A percentile compares a stretch with the other conserved stretches of the same genome.
Evolutionary conservation across 148 eudicot genomes (phyloP).

Genomic region (Silene uniflora): DNA sequence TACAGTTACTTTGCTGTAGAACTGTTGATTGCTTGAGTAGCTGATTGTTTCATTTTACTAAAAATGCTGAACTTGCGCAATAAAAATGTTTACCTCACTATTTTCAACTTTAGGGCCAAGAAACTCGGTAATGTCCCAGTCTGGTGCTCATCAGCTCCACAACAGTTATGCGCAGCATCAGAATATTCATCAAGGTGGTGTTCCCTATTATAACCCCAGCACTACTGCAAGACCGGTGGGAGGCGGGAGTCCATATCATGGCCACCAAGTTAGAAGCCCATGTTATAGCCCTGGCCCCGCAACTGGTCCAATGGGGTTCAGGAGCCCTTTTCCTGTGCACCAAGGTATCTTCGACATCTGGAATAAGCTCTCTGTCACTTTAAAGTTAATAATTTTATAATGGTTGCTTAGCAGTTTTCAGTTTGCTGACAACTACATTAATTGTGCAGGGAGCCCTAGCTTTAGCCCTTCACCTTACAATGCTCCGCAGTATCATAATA

Average conservation of each 20-base stretch:
- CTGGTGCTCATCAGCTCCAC: slow-evolving; percentile 32
- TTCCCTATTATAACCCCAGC: slow-evolving; percentile 26
- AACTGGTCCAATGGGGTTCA: slow-evolving; percentile 33
- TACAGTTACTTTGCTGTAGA: neutral
- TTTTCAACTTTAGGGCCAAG: slow-evolving; percentile 33
- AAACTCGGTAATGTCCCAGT: slow-evolving; percentile 30
- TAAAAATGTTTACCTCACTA: slow-evolving; percentile 4
- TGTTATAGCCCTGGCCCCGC: slow-evolving; percentile 10
- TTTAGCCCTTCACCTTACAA: slow-evolving; percentile 32
- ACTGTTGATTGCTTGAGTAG: neutral
- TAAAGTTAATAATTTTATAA: neutral
- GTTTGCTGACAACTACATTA: slow-evolving; percentile 17
- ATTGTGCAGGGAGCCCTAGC: slow-evolving; percentile 35
- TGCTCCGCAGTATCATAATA: slow-evolving; percentile 28
- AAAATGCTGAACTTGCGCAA: neutral
- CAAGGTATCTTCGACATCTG: slow-evolving; percentile 21
- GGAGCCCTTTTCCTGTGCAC: slow-evolving; percentile 33
- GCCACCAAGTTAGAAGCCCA: slow-evolving; percentile 20
- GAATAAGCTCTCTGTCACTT: slow-evolving; percentile 1
- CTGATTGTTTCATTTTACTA: neutral
- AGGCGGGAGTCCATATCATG: slow-evolving; percentile 27
- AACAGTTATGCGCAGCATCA: slow-evolving; percentile 31
- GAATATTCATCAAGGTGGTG: slow-evolving; percentile 34
- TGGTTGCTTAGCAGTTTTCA: neutral
- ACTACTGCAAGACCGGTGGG: slow-evolving; percentile 33